Evolutionary conservation across 805 yeast species (phyloP).

Genomic region (Metschnikowia peoriensis): DNA sequence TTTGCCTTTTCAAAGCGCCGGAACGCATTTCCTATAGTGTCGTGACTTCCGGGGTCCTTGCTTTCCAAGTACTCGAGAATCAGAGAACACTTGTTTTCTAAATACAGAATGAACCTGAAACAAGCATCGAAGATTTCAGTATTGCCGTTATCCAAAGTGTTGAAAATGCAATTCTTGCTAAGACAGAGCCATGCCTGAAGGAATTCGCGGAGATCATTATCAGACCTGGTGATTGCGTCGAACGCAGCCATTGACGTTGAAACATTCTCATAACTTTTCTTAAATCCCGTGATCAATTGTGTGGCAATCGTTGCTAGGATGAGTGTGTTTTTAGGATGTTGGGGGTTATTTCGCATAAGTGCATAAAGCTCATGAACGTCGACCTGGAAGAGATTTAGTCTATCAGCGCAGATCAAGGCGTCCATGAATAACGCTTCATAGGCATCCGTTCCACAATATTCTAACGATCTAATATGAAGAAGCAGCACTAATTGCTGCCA

Average conservation of each 20-base stretch:
- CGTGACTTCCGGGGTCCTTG: background rate
- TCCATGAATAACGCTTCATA: slow-evolving; percentile 27
- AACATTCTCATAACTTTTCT: background rate
- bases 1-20: background rate
- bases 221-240: slow-evolving; percentile 13
- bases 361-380: slow-evolving; percentile 8
- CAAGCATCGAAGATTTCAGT: slow-evolving; percentile 25
- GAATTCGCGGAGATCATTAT: slow-evolving; percentile 1
- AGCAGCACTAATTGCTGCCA: slow-evolving; percentile 27
- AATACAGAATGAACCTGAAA: slow-evolving; percentile 8
- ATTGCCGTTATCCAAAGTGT: slow-evolving; percentile 21
- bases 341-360: slow-evolving; percentile 10
- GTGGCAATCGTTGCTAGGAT: slow-evolving; percentile 10
- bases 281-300: slow-evolving; percentile 6
- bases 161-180: slow-evolving; percentile 13
- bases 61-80: slow-evolving; percentile 6
- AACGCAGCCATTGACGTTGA: slow-evolving; percentile 12
- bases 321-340: slow-evolving; percentile 16
- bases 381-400: slow-evolving; percentile 11
- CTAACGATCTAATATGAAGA: slow-evolving; percentile 3
- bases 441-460: background rate
- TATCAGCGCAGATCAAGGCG: slow-evolving; percentile 19
- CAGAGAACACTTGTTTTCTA: slow-evolving; percentile 3
- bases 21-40: background rate
- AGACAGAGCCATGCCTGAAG: slow-evolving; percentile 16